phyloP scores from a whole-genome alignment of 352 stramenopile species.

The Globisporangium nunn region DNA sequence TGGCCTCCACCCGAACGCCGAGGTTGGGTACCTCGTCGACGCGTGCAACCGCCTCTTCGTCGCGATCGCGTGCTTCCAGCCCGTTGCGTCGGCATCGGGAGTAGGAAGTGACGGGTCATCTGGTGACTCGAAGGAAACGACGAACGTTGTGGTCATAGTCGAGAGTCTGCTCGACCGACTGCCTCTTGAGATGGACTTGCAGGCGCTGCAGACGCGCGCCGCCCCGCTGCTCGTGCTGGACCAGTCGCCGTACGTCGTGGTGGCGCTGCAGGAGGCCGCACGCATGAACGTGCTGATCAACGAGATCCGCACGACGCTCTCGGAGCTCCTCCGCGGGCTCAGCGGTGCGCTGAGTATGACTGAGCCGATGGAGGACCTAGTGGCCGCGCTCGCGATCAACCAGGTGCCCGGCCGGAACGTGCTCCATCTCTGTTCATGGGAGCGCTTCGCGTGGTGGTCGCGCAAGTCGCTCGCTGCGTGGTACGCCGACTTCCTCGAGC shows the following conservation, averaged over 20 bases:
- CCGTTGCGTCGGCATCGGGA: conserved; percentile 30
- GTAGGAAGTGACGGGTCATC: not conserved
- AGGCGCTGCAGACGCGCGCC: conserved; percentile 39
- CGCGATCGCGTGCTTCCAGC: conserved; percentile 82
- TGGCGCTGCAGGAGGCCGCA: conserved; percentile 74
- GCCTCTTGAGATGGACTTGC: conserved; percentile 52
- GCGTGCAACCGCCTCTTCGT: conserved; percentile 82
- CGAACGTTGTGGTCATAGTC: conserved; percentile 34
- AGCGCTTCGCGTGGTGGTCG: conserved; percentile 78
- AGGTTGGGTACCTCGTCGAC: conserved; percentile 72
- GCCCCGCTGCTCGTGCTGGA: conserved; percentile 48
- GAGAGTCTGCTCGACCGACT: conserved; percentile 54
- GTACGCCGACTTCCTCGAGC: conserved; percentile 79
- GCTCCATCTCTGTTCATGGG: conserved; percentile 70
- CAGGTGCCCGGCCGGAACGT: conserved; percentile 74
- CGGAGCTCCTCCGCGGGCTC: conserved; percentile 75
- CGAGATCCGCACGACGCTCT: conserved; percentile 54
- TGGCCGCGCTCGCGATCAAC: conserved; percentile 50
- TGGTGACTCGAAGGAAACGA: not conserved
- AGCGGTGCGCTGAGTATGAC: conserved; percentile 85
- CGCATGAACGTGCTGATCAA: conserved; percentile 64
- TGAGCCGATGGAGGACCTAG: conserved; percentile 86
- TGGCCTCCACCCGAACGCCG: conserved; percentile 71
- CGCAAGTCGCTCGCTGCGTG: conserved; percentile 71
- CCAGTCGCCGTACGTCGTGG: conserved; percentile 74